These are phyloP conservation scores for Didymella sp. DNA, from an alignment of 2,329 filamentous ascomycete species.

Conservation along the genomic window DNA sequence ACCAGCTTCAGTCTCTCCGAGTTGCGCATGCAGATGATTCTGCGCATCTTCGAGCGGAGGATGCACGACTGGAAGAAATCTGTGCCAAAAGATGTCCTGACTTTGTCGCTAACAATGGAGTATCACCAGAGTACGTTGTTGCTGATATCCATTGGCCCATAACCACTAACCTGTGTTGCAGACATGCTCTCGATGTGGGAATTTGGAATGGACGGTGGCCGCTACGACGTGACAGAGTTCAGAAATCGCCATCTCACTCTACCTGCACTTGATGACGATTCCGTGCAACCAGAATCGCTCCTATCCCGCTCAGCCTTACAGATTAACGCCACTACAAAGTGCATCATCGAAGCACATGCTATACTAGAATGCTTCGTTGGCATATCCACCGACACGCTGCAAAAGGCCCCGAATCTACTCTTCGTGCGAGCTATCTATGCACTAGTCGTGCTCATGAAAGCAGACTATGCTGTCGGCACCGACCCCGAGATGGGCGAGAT, in stretches of 20 bases:
- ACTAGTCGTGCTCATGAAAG: conserved; percentile 43
- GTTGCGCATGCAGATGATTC: conserved; percentile 45
- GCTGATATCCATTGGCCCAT: neutral
- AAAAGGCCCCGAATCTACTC: conserved; percentile 38
- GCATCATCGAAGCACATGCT: conserved; percentile 41
- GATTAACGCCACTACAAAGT: conserved; percentile 47
- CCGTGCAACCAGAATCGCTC: conserved; percentile 44
- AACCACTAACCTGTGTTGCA: neutral
- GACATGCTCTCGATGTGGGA: conserved; percentile 48
- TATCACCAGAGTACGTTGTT: conserved; percentile 33
- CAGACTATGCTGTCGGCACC: conserved; percentile 46
- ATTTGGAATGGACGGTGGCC: conserved; percentile 49
- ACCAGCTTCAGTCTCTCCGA: conserved; percentile 49
- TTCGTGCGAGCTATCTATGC: conserved; percentile 45
- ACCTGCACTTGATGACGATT: conserved; percentile 44
- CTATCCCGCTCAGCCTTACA: conserved; percentile 44
- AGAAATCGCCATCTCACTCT: conserved; percentile 44
- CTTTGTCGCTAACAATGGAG: conserved; percentile 37
- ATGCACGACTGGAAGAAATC: conserved; percentile 48
- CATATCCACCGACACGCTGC: conserved; percentile 30
- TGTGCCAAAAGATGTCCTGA: conserved; percentile 42
- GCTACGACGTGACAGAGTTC: conserved; percentile 47
- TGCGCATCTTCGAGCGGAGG: conserved; percentile 45
- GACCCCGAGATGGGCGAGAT: conserved; percentile 45
- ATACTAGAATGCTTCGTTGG: conserved; percentile 42